Conservation (phyloP, 805 yeast genomes). For the Myxozyma geophila region DNA sequence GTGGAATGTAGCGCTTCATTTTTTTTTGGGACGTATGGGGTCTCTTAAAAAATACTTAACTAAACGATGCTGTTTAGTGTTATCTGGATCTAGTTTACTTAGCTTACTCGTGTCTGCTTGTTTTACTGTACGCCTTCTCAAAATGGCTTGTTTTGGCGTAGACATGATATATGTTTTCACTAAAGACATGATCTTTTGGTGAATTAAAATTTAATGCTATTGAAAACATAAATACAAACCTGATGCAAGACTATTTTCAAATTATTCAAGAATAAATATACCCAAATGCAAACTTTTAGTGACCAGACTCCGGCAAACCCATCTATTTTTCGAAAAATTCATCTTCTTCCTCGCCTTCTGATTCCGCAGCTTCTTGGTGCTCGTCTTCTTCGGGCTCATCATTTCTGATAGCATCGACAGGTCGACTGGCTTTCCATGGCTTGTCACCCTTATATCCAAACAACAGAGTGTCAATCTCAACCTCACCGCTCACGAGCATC, state of each 20-base stretch:
- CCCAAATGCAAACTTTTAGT: neutral
- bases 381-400: neutral
- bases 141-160: too few species aligned
- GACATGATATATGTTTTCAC: too few species aligned
- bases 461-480: conserved; percentile 27
- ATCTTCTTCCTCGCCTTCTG: conserved; percentile 19
- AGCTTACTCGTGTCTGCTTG: too few species aligned
- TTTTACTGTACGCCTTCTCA: too few species aligned
- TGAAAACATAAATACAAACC: neutral
- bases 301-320: neutral
- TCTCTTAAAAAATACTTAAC: too few species aligned
- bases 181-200: too few species aligned
- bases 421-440: neutral
- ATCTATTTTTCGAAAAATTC: conserved; percentile 27
- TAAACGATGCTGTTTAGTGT: too few species aligned
- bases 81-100: too few species aligned
- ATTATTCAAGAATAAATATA: neutral
- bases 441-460: conserved; percentile 19
- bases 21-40: neutral
- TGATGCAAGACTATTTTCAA: neutral
- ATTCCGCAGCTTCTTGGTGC: neutral
- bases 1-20: neutral
- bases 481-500: conserved; percentile 18
- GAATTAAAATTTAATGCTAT: too few species aligned
- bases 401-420: neutral